phyloP scores from a whole-genome alignment of 148 eudicot species.

The Vaccinium macrocarpon region DNA sequence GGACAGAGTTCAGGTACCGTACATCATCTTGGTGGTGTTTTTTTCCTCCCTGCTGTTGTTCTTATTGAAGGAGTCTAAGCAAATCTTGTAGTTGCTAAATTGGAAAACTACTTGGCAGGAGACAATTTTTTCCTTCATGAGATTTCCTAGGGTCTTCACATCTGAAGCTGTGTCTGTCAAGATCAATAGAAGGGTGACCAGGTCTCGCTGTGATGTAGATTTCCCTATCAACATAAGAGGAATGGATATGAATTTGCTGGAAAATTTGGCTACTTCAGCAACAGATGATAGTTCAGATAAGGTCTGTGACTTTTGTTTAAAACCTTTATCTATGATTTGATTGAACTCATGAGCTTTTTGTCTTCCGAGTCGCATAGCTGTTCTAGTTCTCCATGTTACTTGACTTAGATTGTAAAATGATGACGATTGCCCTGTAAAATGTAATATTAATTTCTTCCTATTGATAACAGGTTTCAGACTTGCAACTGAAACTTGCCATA shows the following conservation, averaged over 20 bases:
- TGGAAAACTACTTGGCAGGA: conserved; percentile 44
- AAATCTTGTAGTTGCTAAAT: not conserved
- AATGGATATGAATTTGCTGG: conserved; percentile 52
- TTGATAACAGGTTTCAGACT: conserved; percentile 42
- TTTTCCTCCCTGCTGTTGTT: not conserved
- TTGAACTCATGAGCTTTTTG: not conserved
- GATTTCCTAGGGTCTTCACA: conserved; percentile 65
- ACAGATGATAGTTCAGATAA: conserved; percentile 31
- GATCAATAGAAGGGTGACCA: conserved; percentile 25
- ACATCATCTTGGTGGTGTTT: not conserved
- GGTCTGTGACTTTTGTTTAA: conserved; percentile 36
- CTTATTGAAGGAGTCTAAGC: not conserved
- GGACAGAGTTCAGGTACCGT: conserved; percentile 52
- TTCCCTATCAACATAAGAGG: conserved; percentile 35
- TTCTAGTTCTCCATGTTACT: not conserved
- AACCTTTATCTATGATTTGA: not conserved
- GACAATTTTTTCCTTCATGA: conserved; percentile 61
- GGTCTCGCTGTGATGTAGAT: conserved; percentile 38
- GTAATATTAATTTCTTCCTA: not conserved
- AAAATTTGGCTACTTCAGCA: conserved; percentile 40
- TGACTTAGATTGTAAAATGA: not conserved
- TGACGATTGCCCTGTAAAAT: not conserved
- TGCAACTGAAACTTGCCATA: conserved; percentile 51
- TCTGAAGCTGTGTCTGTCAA: conserved; percentile 43
- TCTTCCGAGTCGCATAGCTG: not conserved